Evolutionary conservation across 2,329 filamentous ascomycete genomes (phyloP).

Genomic region (Fusarium humuli): DNA sequence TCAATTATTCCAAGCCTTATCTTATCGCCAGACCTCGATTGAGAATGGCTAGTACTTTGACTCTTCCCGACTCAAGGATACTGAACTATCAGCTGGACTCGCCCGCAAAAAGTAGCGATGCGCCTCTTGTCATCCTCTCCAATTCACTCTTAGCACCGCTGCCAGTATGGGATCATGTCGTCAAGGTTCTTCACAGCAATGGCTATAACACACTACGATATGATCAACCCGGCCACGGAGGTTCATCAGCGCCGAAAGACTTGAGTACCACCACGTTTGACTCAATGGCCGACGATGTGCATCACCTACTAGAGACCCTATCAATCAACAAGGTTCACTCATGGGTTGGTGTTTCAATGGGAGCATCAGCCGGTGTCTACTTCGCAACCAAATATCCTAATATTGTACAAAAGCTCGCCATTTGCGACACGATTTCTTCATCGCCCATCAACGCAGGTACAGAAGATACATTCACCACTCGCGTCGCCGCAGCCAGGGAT

Average conservation of each 20-base stretch:
- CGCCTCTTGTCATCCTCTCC: conserved; percentile 53
- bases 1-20: not conserved
- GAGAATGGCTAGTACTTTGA: conserved; percentile 38
- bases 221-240: conserved; percentile 58
- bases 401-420: conserved; percentile 52
- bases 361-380: conserved; percentile 55
- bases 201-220: conserved; percentile 58
- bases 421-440: conserved; percentile 56
- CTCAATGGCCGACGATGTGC: conserved; percentile 54
- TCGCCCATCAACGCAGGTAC: conserved; percentile 53
- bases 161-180: conserved; percentile 55
- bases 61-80: conserved; percentile 45
- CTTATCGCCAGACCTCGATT: not conserved
- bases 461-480: conserved; percentile 52
- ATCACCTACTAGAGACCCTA: conserved; percentile 50
- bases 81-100: conserved; percentile 49
- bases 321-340: conserved; percentile 50
- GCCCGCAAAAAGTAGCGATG: conserved; percentile 24
- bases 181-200: conserved; percentile 48
- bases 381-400: conserved; percentile 55
- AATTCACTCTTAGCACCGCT: conserved; percentile 55
- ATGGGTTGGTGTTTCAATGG: conserved; percentile 61
- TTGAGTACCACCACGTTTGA: conserved; percentile 54
- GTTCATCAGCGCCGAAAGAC: conserved; percentile 50
- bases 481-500: conserved; percentile 51